Evolutionary conservation across 345 rosid genomes (phyloP).

Genomic region (Balakata baccata): DNA sequence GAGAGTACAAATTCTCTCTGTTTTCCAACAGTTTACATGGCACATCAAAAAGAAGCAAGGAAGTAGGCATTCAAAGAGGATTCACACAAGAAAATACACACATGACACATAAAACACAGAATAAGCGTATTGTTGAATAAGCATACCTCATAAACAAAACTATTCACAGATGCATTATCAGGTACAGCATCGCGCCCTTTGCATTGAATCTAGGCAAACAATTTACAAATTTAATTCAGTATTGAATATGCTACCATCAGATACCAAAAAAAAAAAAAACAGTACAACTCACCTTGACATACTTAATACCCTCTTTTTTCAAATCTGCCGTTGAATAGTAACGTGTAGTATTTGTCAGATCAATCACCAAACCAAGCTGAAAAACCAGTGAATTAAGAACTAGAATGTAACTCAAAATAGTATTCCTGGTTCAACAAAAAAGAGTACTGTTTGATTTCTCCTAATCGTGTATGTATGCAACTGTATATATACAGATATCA

Average conservation of each 20-base stretch:
- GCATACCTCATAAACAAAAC: conserved; percentile 78
- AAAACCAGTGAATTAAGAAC: conserved; percentile 14
- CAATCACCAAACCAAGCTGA: conserved; percentile 97
- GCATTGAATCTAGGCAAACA: conserved; percentile 70
- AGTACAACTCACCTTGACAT: conserved; percentile 65
- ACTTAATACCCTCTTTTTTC: conserved; percentile 83
- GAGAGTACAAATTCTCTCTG: no score
- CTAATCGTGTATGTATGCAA: background rate
- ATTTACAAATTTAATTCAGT: conserved; percentile 18
- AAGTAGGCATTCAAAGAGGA: background rate
- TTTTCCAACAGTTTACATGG: no score
- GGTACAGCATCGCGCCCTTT: conserved; percentile 93
- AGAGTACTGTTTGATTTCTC: background rate
- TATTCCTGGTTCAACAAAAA: background rate
- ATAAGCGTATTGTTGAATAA: conserved; percentile 6
- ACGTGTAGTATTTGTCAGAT: conserved; percentile 91
- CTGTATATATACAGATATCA: background rate
- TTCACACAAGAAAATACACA: background rate
- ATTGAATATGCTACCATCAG: background rate
- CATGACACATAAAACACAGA: background rate
- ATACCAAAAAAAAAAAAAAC: background rate
- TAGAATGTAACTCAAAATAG: background rate
- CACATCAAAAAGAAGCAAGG: background rate
- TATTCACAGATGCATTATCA: conserved; percentile 77
- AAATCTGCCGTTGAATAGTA: conserved; percentile 72